A percentile compares a stretch with the other conserved stretches of the same genome.
phyloP scores from a whole-genome alignment of 202 grass and related monocot species.

The Setaria italica region DNA sequence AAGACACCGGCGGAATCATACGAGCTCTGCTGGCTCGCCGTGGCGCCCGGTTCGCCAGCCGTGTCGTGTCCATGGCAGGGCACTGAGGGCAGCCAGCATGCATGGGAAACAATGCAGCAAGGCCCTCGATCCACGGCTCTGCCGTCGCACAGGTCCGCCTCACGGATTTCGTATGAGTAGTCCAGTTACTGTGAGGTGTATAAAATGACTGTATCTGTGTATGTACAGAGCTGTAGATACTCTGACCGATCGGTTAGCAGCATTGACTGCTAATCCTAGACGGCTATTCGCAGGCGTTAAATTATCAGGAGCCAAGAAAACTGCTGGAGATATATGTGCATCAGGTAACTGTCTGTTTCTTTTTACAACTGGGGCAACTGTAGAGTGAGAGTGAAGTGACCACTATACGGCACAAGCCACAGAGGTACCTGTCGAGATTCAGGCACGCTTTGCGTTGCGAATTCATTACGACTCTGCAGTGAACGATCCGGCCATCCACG shows the following conservation, averaged over 20 bases:
- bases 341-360: not conserved
- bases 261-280: no score
- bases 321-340: not conserved
- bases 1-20: not conserved
- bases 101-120: not conserved
- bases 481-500: not conserved
- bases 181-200: not conserved
- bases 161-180: conserved; percentile 39
- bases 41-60: conserved; percentile 9
- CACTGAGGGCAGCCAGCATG: not conserved
- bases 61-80: not conserved
- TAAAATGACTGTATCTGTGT: not conserved
- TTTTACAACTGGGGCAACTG: not conserved
- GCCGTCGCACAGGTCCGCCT: not conserved
- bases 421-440: not conserved
- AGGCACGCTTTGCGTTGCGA: not conserved
- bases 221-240: not conserved
- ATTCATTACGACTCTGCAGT: conserved; percentile 2
- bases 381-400: not conserved
- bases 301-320: not conserved
- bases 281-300: not conserved
- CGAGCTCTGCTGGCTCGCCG: not conserved
- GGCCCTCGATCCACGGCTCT: no score
- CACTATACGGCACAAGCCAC: not conserved
- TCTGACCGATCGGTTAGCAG: no score